Conservation (phyloP, 1,284 basidiomycete genomes). For the Cutaneotrichosporon sp. region DNA sequence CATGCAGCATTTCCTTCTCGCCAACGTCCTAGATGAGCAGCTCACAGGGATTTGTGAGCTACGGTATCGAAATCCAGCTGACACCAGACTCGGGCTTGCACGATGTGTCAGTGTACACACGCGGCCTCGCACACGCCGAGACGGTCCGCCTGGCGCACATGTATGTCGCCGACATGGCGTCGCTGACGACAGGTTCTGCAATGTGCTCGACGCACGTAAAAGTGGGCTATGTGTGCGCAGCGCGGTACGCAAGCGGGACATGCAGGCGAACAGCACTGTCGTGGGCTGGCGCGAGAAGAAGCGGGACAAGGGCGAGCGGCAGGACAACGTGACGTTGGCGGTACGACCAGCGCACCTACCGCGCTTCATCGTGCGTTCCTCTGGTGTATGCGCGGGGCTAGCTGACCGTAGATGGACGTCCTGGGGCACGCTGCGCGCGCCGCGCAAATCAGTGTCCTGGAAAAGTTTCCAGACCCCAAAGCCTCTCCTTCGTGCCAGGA, state of each 20-base stretch:
- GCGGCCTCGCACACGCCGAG: constrained; percentile 24
- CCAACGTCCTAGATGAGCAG: constrained; percentile 20
- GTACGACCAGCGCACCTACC: constrained; percentile 13
- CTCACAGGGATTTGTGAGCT: constrained; percentile 4
- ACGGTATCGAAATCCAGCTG: neutral
- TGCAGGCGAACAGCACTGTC: constrained; percentile 12
- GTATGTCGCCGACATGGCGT: constrained; percentile 5
- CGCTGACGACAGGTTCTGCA: constrained; percentile 16
- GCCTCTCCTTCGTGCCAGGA: neutral
- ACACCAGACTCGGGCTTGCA: constrained; percentile 33
- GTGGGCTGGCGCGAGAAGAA: constrained; percentile 29
- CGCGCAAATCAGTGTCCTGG: constrained; percentile 16
- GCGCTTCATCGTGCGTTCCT: constrained; percentile 28
- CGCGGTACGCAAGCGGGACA: constrained; percentile 18
- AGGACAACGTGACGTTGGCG: constrained; percentile 3
- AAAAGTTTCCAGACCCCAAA: constrained; percentile 16
- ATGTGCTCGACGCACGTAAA: constrained; percentile 38
- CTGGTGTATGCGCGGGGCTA: too few relatives aligned
- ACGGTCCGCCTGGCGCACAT: constrained; percentile 34
- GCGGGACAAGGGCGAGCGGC: constrained; percentile 19
- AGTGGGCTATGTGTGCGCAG: constrained; percentile 28
- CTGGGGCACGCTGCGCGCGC: constrained; percentile 16
- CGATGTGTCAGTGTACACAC: constrained; percentile 31
- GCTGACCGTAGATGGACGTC: constrained; percentile 29
- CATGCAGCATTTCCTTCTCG: constrained; percentile 31